phyloP scores from a whole-genome alignment of 2,329 filamentous ascomycete species.

The Fusarium sp. region DNA sequence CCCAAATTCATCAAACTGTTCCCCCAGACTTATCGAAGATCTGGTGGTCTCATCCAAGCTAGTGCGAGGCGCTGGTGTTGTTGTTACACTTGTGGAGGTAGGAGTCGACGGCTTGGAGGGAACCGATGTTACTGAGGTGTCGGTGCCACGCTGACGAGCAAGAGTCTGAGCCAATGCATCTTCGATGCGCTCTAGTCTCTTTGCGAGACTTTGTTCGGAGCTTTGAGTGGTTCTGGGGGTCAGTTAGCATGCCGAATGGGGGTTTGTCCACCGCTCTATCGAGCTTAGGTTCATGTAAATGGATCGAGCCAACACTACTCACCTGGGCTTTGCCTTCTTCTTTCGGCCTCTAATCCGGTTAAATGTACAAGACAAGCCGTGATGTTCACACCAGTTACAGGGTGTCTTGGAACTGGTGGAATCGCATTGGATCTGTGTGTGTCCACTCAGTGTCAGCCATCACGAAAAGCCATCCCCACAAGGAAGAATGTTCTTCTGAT shows the following conservation, averaged over 20 bases:
- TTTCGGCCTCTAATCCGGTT: constrained; percentile 38
- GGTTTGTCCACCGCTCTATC: neutral
- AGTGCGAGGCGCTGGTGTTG: neutral
- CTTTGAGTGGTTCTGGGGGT: constrained; percentile 17
- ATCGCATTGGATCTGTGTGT: constrained; percentile 36
- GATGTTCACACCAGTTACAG: constrained; percentile 41
- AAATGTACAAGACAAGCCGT: constrained; percentile 38
- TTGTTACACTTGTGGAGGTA: neutral
- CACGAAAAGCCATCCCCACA: neutral
- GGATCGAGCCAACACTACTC: neutral
- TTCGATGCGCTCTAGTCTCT: constrained; percentile 37
- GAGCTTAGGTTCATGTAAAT: neutral
- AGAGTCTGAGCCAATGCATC: constrained; percentile 32
- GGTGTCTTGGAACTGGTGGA: constrained; percentile 2
- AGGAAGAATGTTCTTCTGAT: neutral
- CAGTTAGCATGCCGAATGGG: neutral
- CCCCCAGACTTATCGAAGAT: constrained; percentile 5
- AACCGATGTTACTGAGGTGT: neutral
- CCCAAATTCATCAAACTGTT: constrained; percentile 4
- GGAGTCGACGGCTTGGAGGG: constrained; percentile 12
- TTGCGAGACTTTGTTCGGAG: constrained; percentile 30
- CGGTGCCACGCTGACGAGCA: neutral
- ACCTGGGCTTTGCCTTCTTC: constrained; percentile 29
- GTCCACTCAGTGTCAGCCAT: neutral
- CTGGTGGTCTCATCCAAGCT: neutral